Conservation (phyloP, 2,329 filamentous ascomycete genomes). For the Calonectria pauciramosa region DNA sequence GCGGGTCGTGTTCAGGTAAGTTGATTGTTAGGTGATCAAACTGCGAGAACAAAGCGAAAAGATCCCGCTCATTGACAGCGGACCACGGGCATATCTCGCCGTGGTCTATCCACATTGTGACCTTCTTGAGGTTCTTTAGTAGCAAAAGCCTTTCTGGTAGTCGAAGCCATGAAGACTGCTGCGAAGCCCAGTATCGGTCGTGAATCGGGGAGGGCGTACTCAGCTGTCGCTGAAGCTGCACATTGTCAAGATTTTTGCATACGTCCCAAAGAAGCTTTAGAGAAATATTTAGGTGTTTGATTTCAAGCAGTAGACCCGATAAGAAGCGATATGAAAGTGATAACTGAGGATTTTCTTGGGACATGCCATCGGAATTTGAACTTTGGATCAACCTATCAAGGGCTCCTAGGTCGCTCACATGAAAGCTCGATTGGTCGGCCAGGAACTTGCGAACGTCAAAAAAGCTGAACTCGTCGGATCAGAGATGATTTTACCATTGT, state of each 20-base stretch:
- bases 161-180: neutral
- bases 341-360: neutral
- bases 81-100: neutral
- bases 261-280: neutral
- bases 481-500: neutral
- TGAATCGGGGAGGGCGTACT: neutral
- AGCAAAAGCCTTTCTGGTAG: neutral
- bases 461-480: neutral
- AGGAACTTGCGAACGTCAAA: neutral
- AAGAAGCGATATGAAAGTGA: neutral
- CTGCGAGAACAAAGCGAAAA: neutral
- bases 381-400: neutral
- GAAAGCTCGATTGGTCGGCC: neutral
- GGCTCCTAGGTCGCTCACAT: neutral
- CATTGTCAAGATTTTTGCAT: neutral
- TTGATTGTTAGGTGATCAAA: neutral
- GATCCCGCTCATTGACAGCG: neutral
- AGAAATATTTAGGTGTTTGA: neutral
- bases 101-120: neutral
- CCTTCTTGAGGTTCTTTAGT: neutral
- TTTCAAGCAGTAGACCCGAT: neutral
- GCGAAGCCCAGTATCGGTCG: neutral
- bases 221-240: neutral
- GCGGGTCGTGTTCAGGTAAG: neutral
- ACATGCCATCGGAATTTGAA: neutral